phyloP scores from a whole-genome alignment of 352 stramenopile genomes.

The Globisporangium irregulare region DNA sequence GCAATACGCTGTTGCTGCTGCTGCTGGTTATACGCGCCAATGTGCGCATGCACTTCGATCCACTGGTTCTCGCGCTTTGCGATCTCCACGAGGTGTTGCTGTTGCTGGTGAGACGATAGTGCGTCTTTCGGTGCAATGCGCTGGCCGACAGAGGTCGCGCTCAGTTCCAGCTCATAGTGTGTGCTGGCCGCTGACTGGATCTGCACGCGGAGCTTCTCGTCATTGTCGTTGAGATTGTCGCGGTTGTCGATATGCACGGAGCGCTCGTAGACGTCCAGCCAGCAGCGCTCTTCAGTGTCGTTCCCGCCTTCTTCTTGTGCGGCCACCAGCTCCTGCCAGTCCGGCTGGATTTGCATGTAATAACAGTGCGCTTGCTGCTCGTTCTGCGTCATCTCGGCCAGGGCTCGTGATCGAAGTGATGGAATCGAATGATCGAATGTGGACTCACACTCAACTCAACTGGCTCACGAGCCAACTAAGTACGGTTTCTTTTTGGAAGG shows the following conservation, averaged over 20 bases:
- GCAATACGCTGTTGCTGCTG: conserved; percentile 20
- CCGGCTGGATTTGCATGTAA: conserved; percentile 68
- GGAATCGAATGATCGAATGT: conserved; percentile 1
- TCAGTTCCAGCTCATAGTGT: conserved; percentile 44
- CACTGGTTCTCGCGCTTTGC: conserved; percentile 31
- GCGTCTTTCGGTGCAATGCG: conserved; percentile 1
- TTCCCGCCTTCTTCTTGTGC: not conserved
- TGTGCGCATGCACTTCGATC: conserved; percentile 41
- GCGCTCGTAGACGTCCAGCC: conserved; percentile 58
- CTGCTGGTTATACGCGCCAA: not conserved
- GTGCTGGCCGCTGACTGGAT: conserved; percentile 24
- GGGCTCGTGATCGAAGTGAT: not conserved
- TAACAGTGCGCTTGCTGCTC: conserved; percentile 22
- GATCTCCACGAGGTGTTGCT: conserved; percentile 33
- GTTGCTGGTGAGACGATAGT: not conserved
- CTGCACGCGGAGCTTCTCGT: conserved; percentile 4
- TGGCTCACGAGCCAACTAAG: not conserved
- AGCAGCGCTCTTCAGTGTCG: conserved; percentile 26
- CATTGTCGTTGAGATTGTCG: not conserved
- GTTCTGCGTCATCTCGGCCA: not conserved
- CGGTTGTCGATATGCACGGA: conserved; percentile 14
- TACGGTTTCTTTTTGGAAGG: not conserved
- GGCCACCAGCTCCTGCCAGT: conserved; percentile 37
- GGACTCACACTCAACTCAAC: not conserved
- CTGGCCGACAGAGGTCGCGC: not conserved